Conservation (phyloP, 75 land plant genomes). For the Pinus taeda region DNA sequence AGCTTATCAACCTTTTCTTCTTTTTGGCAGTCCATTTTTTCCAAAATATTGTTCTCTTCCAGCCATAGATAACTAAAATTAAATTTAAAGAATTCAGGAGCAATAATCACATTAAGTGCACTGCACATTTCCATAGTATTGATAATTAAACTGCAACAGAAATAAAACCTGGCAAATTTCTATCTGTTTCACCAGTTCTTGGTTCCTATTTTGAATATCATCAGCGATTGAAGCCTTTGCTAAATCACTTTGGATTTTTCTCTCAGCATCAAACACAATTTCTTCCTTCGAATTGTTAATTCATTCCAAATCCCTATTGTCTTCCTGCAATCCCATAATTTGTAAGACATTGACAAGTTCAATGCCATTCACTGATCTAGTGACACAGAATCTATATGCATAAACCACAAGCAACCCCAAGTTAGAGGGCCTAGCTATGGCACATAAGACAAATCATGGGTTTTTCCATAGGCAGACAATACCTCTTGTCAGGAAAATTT, state of each 20-base stretch:
- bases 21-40: conserved; percentile 95
- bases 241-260: conserved; percentile 81
- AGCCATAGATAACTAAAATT: conserved; percentile 11
- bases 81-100: not conserved
- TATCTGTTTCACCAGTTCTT: too few relatives aligned
- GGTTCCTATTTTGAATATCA: conserved; percentile 93
- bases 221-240: conserved; percentile 96
- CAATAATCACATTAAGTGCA: not conserved
- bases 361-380: not conserved
- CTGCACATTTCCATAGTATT: not conserved
- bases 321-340: conserved; percentile 89
- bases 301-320: conserved; percentile 90
- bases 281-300: conserved; percentile 94
- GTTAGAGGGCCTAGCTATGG: not conserved
- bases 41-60: conserved; percentile 97
- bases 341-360: conserved; percentile 11
- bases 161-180: conserved; percentile 88
- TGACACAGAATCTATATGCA: not conserved
- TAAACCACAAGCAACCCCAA: not conserved
- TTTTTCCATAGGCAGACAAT: conserved; percentile 9
- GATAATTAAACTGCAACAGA: not conserved
- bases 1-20: conserved; percentile 97
- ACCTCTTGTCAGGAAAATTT: conserved; percentile 93
- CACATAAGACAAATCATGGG: not conserved
- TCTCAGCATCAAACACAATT: conserved; percentile 92